Evolutionary conservation across 208 protist genomes (phyloP), one percentile per base, ranked within the genome.

Genomic region (Crithidia sp.): DNA sequence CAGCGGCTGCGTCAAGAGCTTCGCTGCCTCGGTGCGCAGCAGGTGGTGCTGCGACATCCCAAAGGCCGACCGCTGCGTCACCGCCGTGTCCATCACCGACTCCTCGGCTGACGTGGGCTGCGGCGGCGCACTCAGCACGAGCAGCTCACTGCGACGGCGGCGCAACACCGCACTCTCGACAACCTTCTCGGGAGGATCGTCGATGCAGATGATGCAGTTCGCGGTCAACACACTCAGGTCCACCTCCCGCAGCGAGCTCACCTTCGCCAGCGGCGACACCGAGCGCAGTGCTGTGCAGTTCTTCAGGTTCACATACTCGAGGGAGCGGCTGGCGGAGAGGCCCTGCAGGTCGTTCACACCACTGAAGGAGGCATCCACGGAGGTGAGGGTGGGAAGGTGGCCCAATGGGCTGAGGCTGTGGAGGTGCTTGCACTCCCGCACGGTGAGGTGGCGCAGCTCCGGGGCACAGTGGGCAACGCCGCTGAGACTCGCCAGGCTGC

Each of bases 271-370:
- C 57, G 77, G 65, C 13, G 64, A n/a, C 14, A 76, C 71, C 8
- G 69, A 67, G 63, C 41, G 64, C 13, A 84, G 49, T 9, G 62
- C 40, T 6, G 60, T 16, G 59, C 79, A 84, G 59, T 71, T 57
- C 40, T 47, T 64, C 37, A 84, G 57, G 37, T 78, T 67, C 43
- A 82, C 62, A 36, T 67, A 70, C 53, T 66, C 50, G 10, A 81
- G 67, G 12, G 59, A 67, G 6, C 52, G n/a, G 47, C 76, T 76
- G 12, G 40, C 49, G 17, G 59, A 67, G 4, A 81, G 49, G 2
- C 76, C 68, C 49, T 67, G 43, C 28, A 81, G 67, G 6, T 75
- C 70, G 50, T 59, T 45, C 4, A 75, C 36, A 9, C 43, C 53
- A 16, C 60, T 75, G 60, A 68, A 75, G 52, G 70, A 75, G 37